phyloP scores from a whole-genome alignment of 305 asterid species.

The Fraxinus nigra region DNA sequence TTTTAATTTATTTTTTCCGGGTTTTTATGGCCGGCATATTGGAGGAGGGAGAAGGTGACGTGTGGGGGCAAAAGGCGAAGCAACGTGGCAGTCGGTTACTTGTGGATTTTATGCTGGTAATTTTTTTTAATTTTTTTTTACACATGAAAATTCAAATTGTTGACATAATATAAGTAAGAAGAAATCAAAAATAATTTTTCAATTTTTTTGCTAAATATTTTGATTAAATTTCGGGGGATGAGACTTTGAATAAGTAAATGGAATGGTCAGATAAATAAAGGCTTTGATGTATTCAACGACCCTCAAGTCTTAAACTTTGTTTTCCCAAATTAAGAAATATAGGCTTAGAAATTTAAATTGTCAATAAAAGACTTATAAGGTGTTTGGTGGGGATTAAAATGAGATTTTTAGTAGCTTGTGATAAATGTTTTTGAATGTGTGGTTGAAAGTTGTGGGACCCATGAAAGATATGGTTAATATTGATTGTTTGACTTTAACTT shows the following conservation, averaged over 20 bases:
- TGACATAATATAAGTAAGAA: not conserved
- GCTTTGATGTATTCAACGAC: not conserved
- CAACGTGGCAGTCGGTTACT: constrained; percentile 27
- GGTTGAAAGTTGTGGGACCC: too few relatives aligned
- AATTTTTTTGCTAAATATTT: not conserved
- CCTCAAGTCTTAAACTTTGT: not conserved
- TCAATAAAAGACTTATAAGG: not conserved
- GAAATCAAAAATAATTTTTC: not conserved
- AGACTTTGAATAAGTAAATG: not conserved
- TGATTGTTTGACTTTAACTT: too few relatives aligned
- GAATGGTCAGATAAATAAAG: not conserved
- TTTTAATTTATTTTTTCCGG: not conserved
- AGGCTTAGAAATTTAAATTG: not conserved
- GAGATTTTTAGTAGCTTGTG: too few relatives aligned
- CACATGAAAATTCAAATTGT: not conserved
- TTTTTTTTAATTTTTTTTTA: not conserved
- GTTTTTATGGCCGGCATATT: not conserved
- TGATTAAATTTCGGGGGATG: not conserved
- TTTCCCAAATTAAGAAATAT: not conserved
- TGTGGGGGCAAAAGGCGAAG: constrained; percentile 22
- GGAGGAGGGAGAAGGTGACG: constrained; percentile 19
- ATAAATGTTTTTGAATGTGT: too few relatives aligned
- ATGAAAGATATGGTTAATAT: too few relatives aligned
- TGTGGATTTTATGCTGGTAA: constrained; percentile 14
- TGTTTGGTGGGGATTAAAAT: too few relatives aligned